Evolutionary conservation across 2,329 filamentous ascomycete species (phyloP).

Genomic region (Pseudopyricularia cyperi): DNA sequence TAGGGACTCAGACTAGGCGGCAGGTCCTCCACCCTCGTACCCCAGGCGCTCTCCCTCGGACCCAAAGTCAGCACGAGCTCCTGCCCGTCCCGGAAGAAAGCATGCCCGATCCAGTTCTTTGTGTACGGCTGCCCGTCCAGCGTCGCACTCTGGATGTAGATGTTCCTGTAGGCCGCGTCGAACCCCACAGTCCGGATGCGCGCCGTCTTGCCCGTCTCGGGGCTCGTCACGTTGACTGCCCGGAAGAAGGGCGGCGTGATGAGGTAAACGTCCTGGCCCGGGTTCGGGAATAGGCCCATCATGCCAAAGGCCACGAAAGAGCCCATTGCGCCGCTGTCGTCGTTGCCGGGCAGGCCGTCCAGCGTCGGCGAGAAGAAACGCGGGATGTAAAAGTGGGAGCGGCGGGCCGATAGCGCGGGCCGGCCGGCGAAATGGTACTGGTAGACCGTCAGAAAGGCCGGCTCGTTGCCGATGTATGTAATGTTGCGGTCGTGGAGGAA

Average conservation of each 20-base stretch:
- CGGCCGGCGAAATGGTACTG: conserved; percentile 59
- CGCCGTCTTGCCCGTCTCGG: conserved; percentile 45
- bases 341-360: conserved; percentile 54
- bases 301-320: conserved; percentile 52
- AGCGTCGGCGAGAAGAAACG: conserved; percentile 45
- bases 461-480: conserved; percentile 52
- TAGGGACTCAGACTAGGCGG: conserved; percentile 43
- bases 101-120: conserved; percentile 55
- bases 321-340: conserved; percentile 60
- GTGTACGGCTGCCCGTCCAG: conserved; percentile 47
- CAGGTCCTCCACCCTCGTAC: conserved; percentile 42
- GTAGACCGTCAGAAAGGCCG: conserved; percentile 49
- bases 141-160: conserved; percentile 54
- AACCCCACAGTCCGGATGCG: conserved; percentile 49
- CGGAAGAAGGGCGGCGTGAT: conserved; percentile 57
- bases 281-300: conserved; percentile 58
- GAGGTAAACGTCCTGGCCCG: conserved; percentile 59
- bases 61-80: conserved; percentile 51
- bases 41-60: conserved; percentile 49
- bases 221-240: conserved; percentile 42
- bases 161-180: conserved; percentile 38
- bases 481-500: conserved; percentile 53
- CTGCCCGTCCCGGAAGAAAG: conserved; percentile 53
- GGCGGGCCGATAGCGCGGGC: conserved; percentile 38
- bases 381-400: conserved; percentile 53